Evolutionary conservation across 2,329 filamentous ascomycete genomes (phyloP).

Genomic region (Fusarium decemcellulare): DNA sequence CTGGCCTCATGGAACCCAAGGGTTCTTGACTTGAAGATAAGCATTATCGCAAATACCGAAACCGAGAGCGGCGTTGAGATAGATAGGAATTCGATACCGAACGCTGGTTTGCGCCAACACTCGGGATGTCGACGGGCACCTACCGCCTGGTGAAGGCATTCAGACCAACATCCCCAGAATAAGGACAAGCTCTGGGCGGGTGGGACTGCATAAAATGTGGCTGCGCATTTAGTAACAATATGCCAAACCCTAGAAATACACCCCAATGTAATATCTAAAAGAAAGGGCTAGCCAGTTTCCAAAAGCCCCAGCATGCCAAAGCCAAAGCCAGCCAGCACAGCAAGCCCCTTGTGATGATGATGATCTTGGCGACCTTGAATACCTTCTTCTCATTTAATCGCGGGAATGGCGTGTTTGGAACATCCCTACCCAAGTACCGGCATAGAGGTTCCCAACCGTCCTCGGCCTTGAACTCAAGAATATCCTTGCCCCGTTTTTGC

Average conservation of each 20-base stretch:
- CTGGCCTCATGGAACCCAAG: too few species aligned
- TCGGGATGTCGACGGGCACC: too few species aligned
- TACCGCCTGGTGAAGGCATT: too few species aligned
- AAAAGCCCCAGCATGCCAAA: conserved; percentile 22
- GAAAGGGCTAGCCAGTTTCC: conserved; percentile 19
- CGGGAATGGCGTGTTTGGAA: conserved; percentile 33
- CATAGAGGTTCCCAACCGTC: conserved; percentile 62
- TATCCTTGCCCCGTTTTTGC: conserved; percentile 45
- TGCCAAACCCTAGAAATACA: background rate
- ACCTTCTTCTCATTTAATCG: conserved; percentile 38
- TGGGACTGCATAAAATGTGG: too few species aligned
- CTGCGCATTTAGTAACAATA: too few species aligned
- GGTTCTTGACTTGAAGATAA: too few species aligned
- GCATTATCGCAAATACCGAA: too few species aligned
- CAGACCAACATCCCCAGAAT: too few species aligned
- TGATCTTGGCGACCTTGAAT: conserved; percentile 24
- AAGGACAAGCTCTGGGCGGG: too few species aligned
- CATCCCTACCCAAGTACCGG: conserved; percentile 47
- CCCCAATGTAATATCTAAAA: background rate
- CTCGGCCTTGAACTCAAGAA: conserved; percentile 47
- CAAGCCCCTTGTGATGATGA: conserved; percentile 33
- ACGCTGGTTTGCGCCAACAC: too few species aligned
- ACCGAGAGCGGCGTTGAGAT: too few species aligned
- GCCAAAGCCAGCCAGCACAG: conserved; percentile 32
- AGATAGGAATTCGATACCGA: too few species aligned